Evolutionary conservation across 2,329 filamentous ascomycete genomes (phyloP), one percentile per base, ranked within the genome.

Genomic region (Ophiobolus disseminans): DNA sequence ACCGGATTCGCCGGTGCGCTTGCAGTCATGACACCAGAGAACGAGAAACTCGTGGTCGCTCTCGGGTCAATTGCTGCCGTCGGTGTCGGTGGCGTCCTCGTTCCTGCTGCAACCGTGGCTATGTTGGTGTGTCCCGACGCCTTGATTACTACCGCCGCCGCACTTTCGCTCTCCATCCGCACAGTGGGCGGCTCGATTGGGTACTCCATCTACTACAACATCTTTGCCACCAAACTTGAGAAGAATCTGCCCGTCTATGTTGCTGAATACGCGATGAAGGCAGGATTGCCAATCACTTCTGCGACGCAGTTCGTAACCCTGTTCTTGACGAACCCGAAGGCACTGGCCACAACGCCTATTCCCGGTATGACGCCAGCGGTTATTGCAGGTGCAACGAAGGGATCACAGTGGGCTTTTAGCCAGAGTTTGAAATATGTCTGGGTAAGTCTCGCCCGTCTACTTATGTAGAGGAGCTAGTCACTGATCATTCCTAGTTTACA

Each of bases 81-180:
- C 20, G 73, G 73, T 28, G 60, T 76, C 1, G 74, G 73, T 19
- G 70, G 68, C 16, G 63, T 72, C 0, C 55, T 73, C 1, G 70
- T 73, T 1, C 70, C 70, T 2, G 66, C 68, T 32, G 66, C 68
- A 1, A 70, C 66, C 3, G 55, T 70, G 3, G 69, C 69, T 20
- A 69, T 68, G 65, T 62, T 69, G 1, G 64, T 69, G 9, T 68
- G 63, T 21, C 66, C 68, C 0, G 69, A 72, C 40, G 55, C 63
- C 3, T 57, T 69, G 5, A 71, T 71, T 35, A 70, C 68, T 4
- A 70, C 69, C n/a, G 66, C 65, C 1, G 66, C 77, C 62, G 44
- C 75, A 56, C 5, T 77, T 17, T 73, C 79, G 22, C 76, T 78
- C 9, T 76, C 73, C 16, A 77, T 80, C 45, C 75, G 78, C 22